Conservation (phyloP, 2,329 filamentous ascomycete genomes). For the Trichoderma hamatum region DNA sequence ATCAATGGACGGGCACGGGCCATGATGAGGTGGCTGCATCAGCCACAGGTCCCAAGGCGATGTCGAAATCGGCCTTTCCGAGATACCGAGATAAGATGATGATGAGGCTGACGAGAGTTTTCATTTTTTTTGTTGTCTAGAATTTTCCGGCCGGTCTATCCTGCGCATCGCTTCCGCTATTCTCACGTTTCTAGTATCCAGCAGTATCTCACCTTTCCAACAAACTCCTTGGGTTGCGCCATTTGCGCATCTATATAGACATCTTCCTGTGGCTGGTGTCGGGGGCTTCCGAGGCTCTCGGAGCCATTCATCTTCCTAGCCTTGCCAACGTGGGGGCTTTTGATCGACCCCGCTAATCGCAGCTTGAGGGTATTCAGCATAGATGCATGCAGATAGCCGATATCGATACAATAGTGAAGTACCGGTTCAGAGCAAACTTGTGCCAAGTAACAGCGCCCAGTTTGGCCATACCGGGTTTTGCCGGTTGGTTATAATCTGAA, state of each 20-base stretch:
- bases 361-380: not conserved
- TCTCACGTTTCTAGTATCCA: not conserved
- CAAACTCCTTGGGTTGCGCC: not conserved
- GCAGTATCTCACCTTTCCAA: too few species aligned
- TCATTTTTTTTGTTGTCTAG: not conserved
- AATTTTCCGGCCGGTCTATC: not conserved
- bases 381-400: constrained; percentile 1
- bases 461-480: not conserved
- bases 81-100: not conserved
- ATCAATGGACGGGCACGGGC: not conserved
- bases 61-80: constrained; percentile 7
- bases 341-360: constrained; percentile 17
- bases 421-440: not conserved
- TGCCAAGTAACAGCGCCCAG: not conserved
- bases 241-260: not conserved
- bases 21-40: constrained; percentile 9
- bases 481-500: not conserved
- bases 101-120: constrained; percentile 5
- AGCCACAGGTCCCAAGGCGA: constrained; percentile 13
- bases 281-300: not conserved
- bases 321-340: constrained; percentile 24
- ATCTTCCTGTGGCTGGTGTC: constrained; percentile 22
- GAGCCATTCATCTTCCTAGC: constrained; percentile 24
- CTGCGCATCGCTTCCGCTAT: not conserved
- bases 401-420: constrained; percentile 10